These are phyloP conservation scores for Linaria vulgaris DNA, from an alignment of 257 asterid species.

Conservation along the genomic window DNA sequence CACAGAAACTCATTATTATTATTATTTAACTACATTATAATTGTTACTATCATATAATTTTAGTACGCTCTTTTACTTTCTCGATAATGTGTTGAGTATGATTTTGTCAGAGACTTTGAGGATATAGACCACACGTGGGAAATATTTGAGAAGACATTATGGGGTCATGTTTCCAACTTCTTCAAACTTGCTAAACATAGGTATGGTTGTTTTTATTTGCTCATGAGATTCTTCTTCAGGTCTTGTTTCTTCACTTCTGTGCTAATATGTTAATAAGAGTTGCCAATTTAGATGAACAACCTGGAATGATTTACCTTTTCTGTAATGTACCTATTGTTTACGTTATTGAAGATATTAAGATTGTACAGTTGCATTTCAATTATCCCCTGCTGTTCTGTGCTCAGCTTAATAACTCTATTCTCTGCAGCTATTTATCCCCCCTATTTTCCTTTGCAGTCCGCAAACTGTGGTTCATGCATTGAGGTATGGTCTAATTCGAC, in stretches of 20 bases:
- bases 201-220: slow-evolving; percentile 39
- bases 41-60: not conserved
- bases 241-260: too few relatives aligned
- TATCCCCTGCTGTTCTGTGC: slow-evolving; percentile 8
- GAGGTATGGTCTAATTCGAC: slow-evolving; percentile 66
- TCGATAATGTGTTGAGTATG: slow-evolving; percentile 16
- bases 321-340: not conserved
- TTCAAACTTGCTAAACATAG: slow-evolving; percentile 89
- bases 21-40: too few relatives aligned
- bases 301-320: slow-evolving; percentile 16
- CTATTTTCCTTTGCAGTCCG: slow-evolving; percentile 68
- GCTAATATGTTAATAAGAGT: slow-evolving; percentile 13
- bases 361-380: not conserved
- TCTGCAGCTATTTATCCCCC: slow-evolving; percentile 29
- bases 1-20: too few relatives aligned
- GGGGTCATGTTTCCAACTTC: slow-evolving; percentile 91
- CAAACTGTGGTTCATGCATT: slow-evolving; percentile 94
- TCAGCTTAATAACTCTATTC: slow-evolving; percentile 18
- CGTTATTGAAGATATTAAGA: not conserved
- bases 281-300: slow-evolving; percentile 15
- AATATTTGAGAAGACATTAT: slow-evolving; percentile 84
- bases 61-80: slow-evolving; percentile 13
- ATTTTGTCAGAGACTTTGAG: slow-evolving; percentile 82
- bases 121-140: slow-evolving; percentile 98
- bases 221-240: slow-evolving; percentile 9